A percentile compares a stretch with the other conserved stretches of the same genome.
Conservation (phyloP, 2,329 filamentous ascomycete genomes). For the Aspergillus pseudoglaucus region DNA sequence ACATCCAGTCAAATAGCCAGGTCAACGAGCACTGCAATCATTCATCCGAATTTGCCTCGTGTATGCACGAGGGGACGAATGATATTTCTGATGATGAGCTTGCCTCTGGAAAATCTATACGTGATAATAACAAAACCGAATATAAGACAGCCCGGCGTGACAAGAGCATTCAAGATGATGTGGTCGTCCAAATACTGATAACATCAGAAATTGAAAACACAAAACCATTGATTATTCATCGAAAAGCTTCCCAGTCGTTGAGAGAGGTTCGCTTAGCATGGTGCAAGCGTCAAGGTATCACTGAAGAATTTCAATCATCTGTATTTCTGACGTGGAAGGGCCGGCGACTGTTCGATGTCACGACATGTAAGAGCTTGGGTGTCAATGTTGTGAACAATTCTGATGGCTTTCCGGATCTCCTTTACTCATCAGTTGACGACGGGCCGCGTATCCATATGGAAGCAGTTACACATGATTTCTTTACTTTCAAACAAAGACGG, state of each 20-base stretch:
- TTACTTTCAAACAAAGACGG: conserved; percentile 35
- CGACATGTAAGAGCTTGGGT: conserved; percentile 63
- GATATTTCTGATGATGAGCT: not conserved
- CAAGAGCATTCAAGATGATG: conserved; percentile 31
- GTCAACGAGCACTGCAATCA: not conserved
- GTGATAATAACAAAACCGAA: not conserved
- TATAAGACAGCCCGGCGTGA: not conserved
- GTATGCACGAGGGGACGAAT: not conserved
- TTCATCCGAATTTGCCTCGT: not conserved
- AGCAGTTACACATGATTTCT: conserved; percentile 63
- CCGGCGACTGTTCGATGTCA: conserved; percentile 66
- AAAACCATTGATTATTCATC: conserved; percentile 55
- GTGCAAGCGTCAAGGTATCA: conserved; percentile 56
- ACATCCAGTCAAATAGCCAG: not conserved
- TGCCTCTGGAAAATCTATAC: not conserved
- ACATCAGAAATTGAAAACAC: conserved; percentile 59
- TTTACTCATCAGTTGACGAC: conserved; percentile 45
- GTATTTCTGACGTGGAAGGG: conserved; percentile 76
- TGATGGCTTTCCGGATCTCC: not conserved
- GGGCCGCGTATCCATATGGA: conserved; percentile 64
- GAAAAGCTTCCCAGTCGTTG: conserved; percentile 62
- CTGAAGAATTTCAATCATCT: conserved; percentile 42
- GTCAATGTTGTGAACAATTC: conserved; percentile 35
- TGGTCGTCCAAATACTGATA: conserved; percentile 59
- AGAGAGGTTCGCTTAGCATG: conserved; percentile 63